phyloP scores from a whole-genome alignment of 371 early-diverging fungal species.

The Rhizopus arrhizus region DNA sequence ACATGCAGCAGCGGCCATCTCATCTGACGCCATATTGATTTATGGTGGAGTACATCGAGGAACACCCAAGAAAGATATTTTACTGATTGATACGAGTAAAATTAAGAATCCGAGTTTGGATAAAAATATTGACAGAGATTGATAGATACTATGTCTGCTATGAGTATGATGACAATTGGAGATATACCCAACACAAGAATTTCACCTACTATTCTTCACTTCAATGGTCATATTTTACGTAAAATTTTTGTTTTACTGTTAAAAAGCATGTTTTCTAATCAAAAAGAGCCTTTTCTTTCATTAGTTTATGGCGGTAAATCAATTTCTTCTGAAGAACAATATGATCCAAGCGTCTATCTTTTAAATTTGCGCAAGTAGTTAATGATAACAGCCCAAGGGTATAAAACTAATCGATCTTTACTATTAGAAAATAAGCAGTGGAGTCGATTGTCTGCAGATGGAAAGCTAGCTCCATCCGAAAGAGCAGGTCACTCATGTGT shows the following conservation, averaged over 20 bases:
- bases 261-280: conserved; percentile 1
- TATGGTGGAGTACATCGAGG: conserved; percentile 62
- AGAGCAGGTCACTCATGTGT: conserved; percentile 72
- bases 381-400: not conserved
- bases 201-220: conserved; percentile 35
- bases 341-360: conserved; percentile 47
- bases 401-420: conserved; percentile 5
- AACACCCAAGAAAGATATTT: conserved; percentile 55
- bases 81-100: conserved; percentile 64
- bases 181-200: conserved; percentile 45
- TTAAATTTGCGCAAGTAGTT: conserved; percentile 44
- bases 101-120: conserved; percentile 4
- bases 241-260: conserved; percentile 14
- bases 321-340: conserved; percentile 38
- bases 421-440: conserved; percentile 55
- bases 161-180: conserved; percentile 35
- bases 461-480: conserved; percentile 48
- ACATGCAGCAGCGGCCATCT: conserved; percentile 57
- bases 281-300: not conserved
- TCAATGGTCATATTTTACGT: conserved; percentile 43
- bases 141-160: conserved; percentile 40
- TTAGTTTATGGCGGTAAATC: conserved; percentile 56
- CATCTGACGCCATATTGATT: conserved; percentile 57
- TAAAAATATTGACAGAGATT: not conserved
- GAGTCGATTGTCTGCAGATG: not conserved